phyloP scores from a whole-genome alignment of 2,329 filamentous ascomycete genomes.

The Ampelomyces quisqualis region DNA sequence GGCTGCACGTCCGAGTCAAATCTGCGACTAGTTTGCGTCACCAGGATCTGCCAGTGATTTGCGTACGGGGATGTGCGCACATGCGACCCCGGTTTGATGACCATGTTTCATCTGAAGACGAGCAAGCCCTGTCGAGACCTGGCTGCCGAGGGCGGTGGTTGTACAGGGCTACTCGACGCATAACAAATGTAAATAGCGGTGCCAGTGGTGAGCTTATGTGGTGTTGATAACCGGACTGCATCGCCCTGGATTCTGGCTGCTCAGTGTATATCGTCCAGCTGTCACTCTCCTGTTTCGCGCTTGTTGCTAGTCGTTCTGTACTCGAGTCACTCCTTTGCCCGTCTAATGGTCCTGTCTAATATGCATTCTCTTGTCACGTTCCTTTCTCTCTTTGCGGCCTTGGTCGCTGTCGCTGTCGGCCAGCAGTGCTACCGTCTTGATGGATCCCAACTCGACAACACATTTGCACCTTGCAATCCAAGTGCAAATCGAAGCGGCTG shows the following conservation, averaged over 20 bases:
- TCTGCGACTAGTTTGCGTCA: conserved; percentile 20
- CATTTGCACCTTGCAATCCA: conserved; percentile 35
- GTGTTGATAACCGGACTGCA: conserved; percentile 12
- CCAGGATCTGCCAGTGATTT: conserved; percentile 14
- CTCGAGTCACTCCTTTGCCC: conserved; percentile 9
- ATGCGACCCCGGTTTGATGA: conserved; percentile 24
- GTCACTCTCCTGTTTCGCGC: conserved; percentile 4
- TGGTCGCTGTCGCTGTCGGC: conserved; percentile 16
- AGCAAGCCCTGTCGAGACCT: conserved; percentile 22
- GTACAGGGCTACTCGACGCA: conserved; percentile 25
- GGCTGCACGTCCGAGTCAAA: conserved; percentile 11
- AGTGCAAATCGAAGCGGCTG: conserved; percentile 35
- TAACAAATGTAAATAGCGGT: conserved; percentile 22
- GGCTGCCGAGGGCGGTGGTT: conserved; percentile 16
- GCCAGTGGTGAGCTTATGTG: conserved; percentile 16
- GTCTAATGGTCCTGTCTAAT: conserved; percentile 16
- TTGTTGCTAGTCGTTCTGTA: conserved; percentile 2
- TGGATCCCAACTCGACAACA: conserved; percentile 29
- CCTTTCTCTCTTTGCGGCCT: conserved; percentile 14
- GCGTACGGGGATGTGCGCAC: conserved; percentile 18
- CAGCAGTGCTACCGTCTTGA: conserved; percentile 36
- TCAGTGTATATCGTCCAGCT: conserved; percentile 3
- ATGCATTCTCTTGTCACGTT: conserved; percentile 18
- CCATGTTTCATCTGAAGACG: conserved; percentile 27
- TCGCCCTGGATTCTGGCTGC: conserved; percentile 5